phyloP scores from a whole-genome alignment of 179 eudicot species.

The Spergularia azorica region DNA sequence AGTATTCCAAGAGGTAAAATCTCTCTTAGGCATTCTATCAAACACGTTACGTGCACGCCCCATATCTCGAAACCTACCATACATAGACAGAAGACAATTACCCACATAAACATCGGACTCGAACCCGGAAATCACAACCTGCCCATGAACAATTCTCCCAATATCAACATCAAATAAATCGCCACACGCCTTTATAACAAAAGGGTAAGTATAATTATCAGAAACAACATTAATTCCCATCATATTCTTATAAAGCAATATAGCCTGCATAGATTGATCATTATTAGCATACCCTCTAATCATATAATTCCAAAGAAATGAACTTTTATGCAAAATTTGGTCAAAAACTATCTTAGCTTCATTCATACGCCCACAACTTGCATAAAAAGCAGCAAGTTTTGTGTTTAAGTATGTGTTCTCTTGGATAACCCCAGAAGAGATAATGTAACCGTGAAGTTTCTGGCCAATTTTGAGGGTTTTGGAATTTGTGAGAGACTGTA shows the following conservation, averaged over 20 bases:
- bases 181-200: constrained; percentile 28
- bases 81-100: constrained; percentile 31
- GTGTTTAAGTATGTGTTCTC: constrained; percentile 18
- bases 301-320: constrained; percentile 27
- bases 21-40: constrained; percentile 42
- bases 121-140: constrained; percentile 24
- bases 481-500: constrained; percentile 23
- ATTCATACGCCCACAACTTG: constrained; percentile 19
- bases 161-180: constrained; percentile 25
- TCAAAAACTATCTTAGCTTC: constrained; percentile 15
- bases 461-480: constrained; percentile 15
- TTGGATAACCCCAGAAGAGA: constrained; percentile 21
- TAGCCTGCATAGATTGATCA: constrained; percentile 7
- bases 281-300: constrained; percentile 14
- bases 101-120: constrained; percentile 30
- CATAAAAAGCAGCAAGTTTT: constrained; percentile 26
- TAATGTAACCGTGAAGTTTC: constrained; percentile 12
- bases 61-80: constrained; percentile 26
- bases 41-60: constrained; percentile 29
- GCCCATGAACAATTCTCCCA: constrained; percentile 27
- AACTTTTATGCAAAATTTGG: constrained; percentile 9
- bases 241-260: constrained; percentile 28
- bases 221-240: constrained; percentile 18
- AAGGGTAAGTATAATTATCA: constrained; percentile 27
- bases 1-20: constrained; percentile 44